These are phyloP conservation scores for Rosa lucieae DNA, from an alignment of 306 rosid genomes.

Conservation along the genomic window DNA sequence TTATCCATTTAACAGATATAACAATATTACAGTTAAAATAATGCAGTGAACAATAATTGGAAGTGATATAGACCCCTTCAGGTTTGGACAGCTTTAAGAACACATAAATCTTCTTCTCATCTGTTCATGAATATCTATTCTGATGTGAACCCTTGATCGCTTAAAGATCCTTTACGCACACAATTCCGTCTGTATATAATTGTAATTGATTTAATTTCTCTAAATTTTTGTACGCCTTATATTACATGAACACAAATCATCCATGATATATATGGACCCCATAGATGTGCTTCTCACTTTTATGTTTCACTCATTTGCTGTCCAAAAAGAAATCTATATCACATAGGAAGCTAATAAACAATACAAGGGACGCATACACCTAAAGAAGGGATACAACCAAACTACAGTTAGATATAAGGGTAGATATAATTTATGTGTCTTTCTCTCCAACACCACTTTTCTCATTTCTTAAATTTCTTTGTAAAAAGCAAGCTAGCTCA, in stretches of 20 bases:
- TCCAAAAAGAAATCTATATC: no score
- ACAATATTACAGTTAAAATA: background rate
- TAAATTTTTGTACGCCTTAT: conserved; percentile 16
- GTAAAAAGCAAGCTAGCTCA: conserved; percentile 22
- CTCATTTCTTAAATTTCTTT: conserved; percentile 11
- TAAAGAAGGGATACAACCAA: no score
- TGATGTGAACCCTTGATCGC: background rate
- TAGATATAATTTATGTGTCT: background rate
- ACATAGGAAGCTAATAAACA: no score
- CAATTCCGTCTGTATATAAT: conserved; percentile 2
- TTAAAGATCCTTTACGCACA: background rate
- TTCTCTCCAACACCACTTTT: conserved; percentile 24
- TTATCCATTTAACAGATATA: background rate
- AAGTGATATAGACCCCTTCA: conserved; percentile 2
- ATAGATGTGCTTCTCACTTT: conserved; percentile 11
- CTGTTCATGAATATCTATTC: conserved; percentile 24
- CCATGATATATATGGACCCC: conserved; percentile 28
- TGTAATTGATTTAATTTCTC: conserved; percentile 11
- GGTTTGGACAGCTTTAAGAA: background rate
- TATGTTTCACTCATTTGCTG: conserved; percentile 17
- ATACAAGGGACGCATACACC: no score
- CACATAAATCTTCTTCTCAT: background rate
- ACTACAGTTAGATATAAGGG: no score
- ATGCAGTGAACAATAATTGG: background rate
- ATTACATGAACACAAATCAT: conserved; percentile 30